Conservation (phyloP, 2,329 filamentous ascomycete species). For the Beauveria brongniartii region DNA sequence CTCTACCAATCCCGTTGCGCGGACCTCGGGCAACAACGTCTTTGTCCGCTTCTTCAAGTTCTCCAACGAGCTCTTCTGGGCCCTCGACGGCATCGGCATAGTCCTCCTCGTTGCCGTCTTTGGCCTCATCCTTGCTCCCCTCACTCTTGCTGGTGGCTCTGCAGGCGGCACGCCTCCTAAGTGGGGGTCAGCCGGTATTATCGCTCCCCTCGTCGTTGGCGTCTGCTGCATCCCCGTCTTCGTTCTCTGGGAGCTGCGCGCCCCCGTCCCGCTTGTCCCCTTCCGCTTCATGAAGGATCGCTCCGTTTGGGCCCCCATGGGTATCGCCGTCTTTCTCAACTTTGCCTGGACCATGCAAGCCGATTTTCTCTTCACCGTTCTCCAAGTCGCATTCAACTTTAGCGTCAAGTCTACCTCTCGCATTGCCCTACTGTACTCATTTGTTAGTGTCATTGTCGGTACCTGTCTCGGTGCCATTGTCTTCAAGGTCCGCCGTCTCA, state of each 20-base stretch:
- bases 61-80: constrained; percentile 36
- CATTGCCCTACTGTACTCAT: constrained; percentile 51
- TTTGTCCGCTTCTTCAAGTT: constrained; percentile 14
- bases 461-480: constrained; percentile 49
- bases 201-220: constrained; percentile 37
- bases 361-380: constrained; percentile 56
- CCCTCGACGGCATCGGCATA: constrained; percentile 36
- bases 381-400: constrained; percentile 54
- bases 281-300: constrained; percentile 55
- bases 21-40: not conserved
- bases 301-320: constrained; percentile 54
- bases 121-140: constrained; percentile 35
- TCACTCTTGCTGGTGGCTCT: constrained; percentile 35
- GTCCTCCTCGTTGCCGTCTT: constrained; percentile 39
- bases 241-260: constrained; percentile 38
- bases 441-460: constrained; percentile 49
- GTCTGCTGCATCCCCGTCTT: constrained; percentile 43
- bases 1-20: constrained; percentile 17
- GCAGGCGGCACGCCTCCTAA: constrained; percentile 21
- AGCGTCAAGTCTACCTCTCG: constrained; percentile 47
- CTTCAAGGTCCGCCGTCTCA: constrained; percentile 49
- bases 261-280: constrained; percentile 48
- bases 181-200: constrained; percentile 31
- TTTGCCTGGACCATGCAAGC: constrained; percentile 56
- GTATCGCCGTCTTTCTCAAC: constrained; percentile 48